Conservation (phyloP, 495 filamentous ascomycete genomes). For the Amorphotheca resinae region DNA sequence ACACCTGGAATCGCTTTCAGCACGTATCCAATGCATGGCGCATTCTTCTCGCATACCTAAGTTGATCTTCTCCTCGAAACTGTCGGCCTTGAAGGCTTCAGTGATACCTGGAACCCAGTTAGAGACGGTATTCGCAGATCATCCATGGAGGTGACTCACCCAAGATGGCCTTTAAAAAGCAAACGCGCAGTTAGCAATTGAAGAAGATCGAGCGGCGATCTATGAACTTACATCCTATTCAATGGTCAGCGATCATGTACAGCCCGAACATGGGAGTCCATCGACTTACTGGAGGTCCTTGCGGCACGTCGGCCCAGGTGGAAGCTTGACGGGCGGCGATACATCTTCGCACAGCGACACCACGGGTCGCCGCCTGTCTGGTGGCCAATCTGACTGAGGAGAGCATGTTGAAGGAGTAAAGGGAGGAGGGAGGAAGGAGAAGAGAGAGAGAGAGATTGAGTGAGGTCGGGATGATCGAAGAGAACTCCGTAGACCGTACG, state of each 20-base stretch:
- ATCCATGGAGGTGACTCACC: slow-evolving; percentile 33
- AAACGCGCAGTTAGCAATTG: slow-evolving; percentile 9
- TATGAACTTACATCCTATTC: slow-evolving; percentile 46
- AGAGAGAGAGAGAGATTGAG: no score
- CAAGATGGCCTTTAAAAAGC: slow-evolving; percentile 53
- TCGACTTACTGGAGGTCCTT: slow-evolving; percentile 78
- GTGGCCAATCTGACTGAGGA: slow-evolving; percentile 43
- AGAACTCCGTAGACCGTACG: no score
- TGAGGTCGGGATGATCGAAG: no score
- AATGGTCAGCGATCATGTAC: slow-evolving; percentile 24
- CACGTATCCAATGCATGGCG: slow-evolving; percentile 17
- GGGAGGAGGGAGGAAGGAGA: background rate
- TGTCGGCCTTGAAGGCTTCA: slow-evolving; percentile 96
- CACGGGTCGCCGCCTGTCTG: slow-evolving; percentile 38
- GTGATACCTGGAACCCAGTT: slow-evolving; percentile 58
- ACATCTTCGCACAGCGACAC: slow-evolving; percentile 34
- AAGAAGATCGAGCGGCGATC: background rate
- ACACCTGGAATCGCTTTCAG: slow-evolving; percentile 38
- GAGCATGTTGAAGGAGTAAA: slow-evolving; percentile 30
- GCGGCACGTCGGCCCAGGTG: slow-evolving; percentile 78
- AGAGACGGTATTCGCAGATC: slow-evolving; percentile 6
- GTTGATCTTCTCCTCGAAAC: slow-evolving; percentile 89
- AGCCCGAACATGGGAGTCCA: slow-evolving; percentile 8
- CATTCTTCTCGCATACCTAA: slow-evolving; percentile 45
- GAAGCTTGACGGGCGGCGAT: slow-evolving; percentile 57